A percentile compares a stretch with the other conserved stretches of the same genome.
These are phyloP conservation scores for Gossypium schwendimanii DNA, from an alignment of 441 rosid genomes.

Conservation along the genomic window DNA sequence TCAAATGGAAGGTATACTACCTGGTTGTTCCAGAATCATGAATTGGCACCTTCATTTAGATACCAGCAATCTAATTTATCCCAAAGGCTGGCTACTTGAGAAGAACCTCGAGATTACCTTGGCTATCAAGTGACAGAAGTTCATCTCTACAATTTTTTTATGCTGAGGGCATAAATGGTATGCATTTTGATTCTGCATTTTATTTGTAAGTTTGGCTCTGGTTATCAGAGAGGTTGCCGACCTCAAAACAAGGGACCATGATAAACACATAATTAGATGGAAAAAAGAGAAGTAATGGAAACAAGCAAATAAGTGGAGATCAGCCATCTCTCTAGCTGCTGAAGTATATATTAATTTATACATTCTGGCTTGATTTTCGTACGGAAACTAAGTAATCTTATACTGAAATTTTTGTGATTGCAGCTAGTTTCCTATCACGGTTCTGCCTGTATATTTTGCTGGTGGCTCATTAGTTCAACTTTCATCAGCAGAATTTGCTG, in stretches of 20 bases:
- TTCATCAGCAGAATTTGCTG: slow-evolving; percentile 5
- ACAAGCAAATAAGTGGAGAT: not conserved
- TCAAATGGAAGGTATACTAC: slow-evolving; percentile 73
- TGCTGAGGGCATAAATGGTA: slow-evolving; percentile 21
- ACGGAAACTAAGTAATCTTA: not conserved
- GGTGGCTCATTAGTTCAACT: slow-evolving; percentile 11
- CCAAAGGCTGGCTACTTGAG: slow-evolving; percentile 65
- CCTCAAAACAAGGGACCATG: not conserved
- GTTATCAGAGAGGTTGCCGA: not conserved
- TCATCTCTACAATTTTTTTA: slow-evolving; percentile 22
- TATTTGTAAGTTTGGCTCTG: not conserved
- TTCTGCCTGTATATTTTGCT: not conserved
- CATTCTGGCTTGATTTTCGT: too few relatives aligned
- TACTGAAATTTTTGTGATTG: not conserved
- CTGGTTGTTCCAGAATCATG: slow-evolving; percentile 65
- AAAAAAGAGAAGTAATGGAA: not conserved
- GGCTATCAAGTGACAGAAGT: slow-evolving; percentile 34
- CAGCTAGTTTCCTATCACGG: not conserved
- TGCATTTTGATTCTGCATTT: not conserved
- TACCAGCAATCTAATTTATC: slow-evolving; percentile 48
- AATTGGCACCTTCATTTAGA: slow-evolving; percentile 95
- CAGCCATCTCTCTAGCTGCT: not conserved
- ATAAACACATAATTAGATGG: not conserved
- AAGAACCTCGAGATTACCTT: slow-evolving; percentile 56
- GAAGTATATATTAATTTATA: too few relatives aligned